Base-by-base conservation (phyloP, 768 basidiomycete genomes). In the Lentinula sp. region DNA sequence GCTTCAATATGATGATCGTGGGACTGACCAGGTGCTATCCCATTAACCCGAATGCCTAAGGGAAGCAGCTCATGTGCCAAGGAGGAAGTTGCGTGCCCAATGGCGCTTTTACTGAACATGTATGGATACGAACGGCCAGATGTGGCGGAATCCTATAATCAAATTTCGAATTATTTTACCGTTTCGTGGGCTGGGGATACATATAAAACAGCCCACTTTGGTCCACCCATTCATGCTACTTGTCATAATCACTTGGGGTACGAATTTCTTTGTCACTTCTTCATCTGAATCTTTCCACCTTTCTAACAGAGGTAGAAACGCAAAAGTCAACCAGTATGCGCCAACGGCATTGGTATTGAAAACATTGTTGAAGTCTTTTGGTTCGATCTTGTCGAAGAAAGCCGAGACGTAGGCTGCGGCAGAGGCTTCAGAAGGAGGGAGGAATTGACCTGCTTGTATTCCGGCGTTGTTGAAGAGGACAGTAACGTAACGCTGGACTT, bases 301-400 rank as follows among this genome's bases (percentile, higher is more conserved):
- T 64, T 80, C 79, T 5, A 83, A 71, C 0, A 85, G 70, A 6
- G 81, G 82, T 3, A 85, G 71, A 71, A 82, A 81, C n/a, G 82
- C 82, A 64, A 83, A 80, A 0, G 82, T 78, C 18, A 82, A 71
- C 79, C 82, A 85, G 67, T 82, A 82, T 5, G 82, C 78, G 0
- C 76, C 79, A 9, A 77, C 71, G 0, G 77, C 74, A 63, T 80
- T 80, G 16, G 77, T 76, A 60, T 70, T 69, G 33, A 75, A 50
- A 15, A 64, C 65, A 49, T 76, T 69, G 60, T 72, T 66, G 60
- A 81, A 81, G 15, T 71, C 65, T 4, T 76, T 72, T 41, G 77
- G 69, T 4, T 73, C 56, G 42, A 80, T 66, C 2, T 67, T 63
- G 52, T 78, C 77, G 65, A 78, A 79, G 64, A 74, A 76, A 2